phyloP scores from a whole-genome alignment of 768 basidiomycete genomes.

The Hypholoma fasciculare region DNA sequence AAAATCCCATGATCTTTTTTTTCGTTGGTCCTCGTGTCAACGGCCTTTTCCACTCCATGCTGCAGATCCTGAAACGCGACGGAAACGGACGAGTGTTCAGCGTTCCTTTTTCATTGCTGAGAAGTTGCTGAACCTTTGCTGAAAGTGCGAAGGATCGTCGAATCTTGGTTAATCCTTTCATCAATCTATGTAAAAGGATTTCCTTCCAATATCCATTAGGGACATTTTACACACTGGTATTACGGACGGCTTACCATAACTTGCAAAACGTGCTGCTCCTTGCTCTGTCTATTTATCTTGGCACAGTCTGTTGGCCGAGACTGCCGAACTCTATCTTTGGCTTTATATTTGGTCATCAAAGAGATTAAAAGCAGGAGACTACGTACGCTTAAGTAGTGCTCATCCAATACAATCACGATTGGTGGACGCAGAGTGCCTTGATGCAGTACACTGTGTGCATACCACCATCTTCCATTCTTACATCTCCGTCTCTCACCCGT shows the following conservation, averaged over 20 bases:
- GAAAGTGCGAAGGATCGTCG: not conserved
- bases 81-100: not conserved
- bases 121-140: not conserved
- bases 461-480: not conserved
- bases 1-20: not conserved
- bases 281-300: not conserved
- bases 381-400: not conserved
- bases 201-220: not conserved
- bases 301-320: not conserved
- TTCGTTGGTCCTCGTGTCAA: not conserved
- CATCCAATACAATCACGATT: not conserved
- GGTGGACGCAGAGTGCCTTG: not conserved
- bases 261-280: not conserved
- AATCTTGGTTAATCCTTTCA: not conserved
- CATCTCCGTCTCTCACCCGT: not conserved
- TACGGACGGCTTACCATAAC: not conserved
- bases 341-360: not conserved
- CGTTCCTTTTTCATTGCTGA: not conserved
- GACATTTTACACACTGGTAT: not conserved
- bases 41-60: not conserved
- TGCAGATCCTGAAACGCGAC: not conserved
- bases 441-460: not conserved
- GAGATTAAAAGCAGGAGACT: not conserved
- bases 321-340: not conserved
- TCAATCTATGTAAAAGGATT: not conserved